Conservation (phyloP, 371 early-diverging fungal species). For the Dichotomocladium elegans region DNA sequence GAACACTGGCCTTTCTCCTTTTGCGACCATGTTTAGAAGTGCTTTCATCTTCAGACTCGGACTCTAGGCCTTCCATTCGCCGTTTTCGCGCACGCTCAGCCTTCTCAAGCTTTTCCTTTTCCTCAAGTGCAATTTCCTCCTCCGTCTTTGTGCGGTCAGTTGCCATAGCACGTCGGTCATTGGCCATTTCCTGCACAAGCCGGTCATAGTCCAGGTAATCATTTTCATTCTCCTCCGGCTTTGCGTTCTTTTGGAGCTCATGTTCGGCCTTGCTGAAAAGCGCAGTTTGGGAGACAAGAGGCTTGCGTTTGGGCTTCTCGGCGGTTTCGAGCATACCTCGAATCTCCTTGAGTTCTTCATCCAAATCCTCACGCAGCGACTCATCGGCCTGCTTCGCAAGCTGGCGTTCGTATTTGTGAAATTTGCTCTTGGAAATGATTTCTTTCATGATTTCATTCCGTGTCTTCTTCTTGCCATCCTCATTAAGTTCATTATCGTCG, state of each 20-base stretch:
- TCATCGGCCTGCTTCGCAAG: conserved; percentile 78
- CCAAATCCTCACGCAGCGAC: conserved; percentile 74
- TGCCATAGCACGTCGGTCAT: conserved; percentile 82
- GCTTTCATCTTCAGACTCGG: conserved; percentile 65
- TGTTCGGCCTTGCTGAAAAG: conserved; percentile 31
- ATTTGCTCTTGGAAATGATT: conserved; percentile 93
- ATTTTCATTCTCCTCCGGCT: conserved; percentile 32
- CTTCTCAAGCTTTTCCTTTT: conserved; percentile 77
- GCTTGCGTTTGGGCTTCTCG: conserved; percentile 29
- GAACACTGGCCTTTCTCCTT: conserved; percentile 35
- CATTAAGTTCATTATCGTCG: conserved; percentile 38
- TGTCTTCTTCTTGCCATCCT: conserved; percentile 63
- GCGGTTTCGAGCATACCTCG: conserved; percentile 58
- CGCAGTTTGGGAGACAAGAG: conserved; percentile 41
- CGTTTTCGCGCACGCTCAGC: conserved; percentile 80
- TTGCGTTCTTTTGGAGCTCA: conserved; percentile 10
- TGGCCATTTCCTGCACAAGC: conserved; percentile 73
- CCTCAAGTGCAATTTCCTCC: conserved; percentile 87
- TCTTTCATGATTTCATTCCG: conserved; percentile 95
- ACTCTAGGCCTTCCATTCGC: conserved; percentile 83
- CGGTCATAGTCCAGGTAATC: conserved; percentile 68
- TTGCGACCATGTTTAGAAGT: conserved; percentile 38
- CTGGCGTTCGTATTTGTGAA: conserved; percentile 89
- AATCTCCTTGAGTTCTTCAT: conserved; percentile 84
- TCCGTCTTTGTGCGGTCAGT: conserved; percentile 92